phyloP scores from a whole-genome alignment of 2,329 filamentous ascomycete species.

The Bipolaris zeicola region DNA sequence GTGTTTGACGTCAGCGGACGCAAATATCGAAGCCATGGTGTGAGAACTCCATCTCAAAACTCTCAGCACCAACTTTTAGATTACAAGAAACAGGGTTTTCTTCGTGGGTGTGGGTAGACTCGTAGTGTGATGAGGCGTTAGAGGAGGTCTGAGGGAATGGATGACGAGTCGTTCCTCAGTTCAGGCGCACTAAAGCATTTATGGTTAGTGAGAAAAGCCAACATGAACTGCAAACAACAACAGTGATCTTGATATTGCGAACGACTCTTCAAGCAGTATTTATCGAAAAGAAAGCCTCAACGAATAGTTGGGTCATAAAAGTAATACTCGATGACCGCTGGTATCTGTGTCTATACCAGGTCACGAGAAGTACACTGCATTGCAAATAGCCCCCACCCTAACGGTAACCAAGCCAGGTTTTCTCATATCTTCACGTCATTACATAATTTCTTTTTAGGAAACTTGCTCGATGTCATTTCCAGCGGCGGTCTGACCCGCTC shows the following conservation, averaged over 20 bases:
- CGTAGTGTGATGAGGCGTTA: not conserved
- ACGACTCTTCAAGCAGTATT: too few species aligned
- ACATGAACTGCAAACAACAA: too few species aligned
- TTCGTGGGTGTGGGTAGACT: not conserved
- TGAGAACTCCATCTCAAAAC: not conserved
- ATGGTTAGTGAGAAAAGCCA: not conserved
- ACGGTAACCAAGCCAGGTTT: too few species aligned
- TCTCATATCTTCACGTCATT: conserved; percentile 11
- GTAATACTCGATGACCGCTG: too few species aligned
- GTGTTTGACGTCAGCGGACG: not conserved
- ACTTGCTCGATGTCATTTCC: conserved; percentile 35
- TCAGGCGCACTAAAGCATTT: not conserved
- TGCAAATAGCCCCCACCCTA: too few species aligned
- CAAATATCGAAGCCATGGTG: not conserved
- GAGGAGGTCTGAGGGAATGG: not conserved
- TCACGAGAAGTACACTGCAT: too few species aligned
- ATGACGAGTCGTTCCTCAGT: not conserved
- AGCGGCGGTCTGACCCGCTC: conserved; percentile 69
- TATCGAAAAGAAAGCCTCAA: too few species aligned
- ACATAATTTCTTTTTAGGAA: conserved; percentile 37
- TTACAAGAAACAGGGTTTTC: not conserved
- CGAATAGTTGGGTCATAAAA: too few species aligned
- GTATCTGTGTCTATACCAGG: too few species aligned
- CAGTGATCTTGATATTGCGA: too few species aligned
- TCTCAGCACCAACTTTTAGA: not conserved